Percentiles rank a stretch among this genome's conserved stretches.
Conservation (phyloP, 1,284 basidiomycete genomes). For the Fomitopsis pinicola region DNA sequence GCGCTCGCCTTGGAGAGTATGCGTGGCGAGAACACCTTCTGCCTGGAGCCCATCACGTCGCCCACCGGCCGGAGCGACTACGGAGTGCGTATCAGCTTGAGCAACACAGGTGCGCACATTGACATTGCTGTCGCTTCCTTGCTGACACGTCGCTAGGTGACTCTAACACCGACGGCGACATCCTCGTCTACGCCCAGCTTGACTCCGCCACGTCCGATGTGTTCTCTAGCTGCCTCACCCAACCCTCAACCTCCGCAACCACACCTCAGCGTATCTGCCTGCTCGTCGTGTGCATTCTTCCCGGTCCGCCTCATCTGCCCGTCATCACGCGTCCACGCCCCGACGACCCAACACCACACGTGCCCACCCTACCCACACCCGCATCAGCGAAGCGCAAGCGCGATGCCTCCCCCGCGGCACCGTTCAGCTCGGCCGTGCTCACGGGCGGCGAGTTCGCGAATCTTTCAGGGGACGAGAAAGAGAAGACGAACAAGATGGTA, state of each 20-base stretch:
- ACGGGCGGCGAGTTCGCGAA: background rate
- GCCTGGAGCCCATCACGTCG: constrained; percentile 43
- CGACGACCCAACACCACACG: constrained; percentile 72
- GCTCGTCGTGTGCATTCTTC: constrained; percentile 53
- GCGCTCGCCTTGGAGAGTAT: constrained; percentile 74
- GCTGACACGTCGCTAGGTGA: constrained; percentile 38
- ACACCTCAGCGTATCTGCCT: constrained; percentile 36
- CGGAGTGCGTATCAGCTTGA: constrained; percentile 65
- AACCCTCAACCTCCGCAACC: constrained; percentile 21
- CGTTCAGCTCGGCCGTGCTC: constrained; percentile 38
- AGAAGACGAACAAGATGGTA: constrained; percentile 41
- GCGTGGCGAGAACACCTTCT: constrained; percentile 71
- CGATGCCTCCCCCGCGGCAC: constrained; percentile 15
- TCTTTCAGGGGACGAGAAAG: constrained; percentile 21
- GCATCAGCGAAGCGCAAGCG: constrained; percentile 22
- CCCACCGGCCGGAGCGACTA: constrained; percentile 32
- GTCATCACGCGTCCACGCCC: constrained; percentile 53
- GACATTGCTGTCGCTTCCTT: background rate
- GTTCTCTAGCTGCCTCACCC: background rate
- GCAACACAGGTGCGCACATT: constrained; percentile 51
- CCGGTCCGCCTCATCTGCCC: constrained; percentile 32
- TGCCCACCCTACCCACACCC: constrained; percentile 38
- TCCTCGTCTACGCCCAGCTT: constrained; percentile 62
- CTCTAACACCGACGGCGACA: constrained; percentile 60
- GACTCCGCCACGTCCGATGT: constrained; percentile 14